Conservation (phyloP, 1,139 yeast genomes). For the Wickerhamomyces sp. region DNA sequence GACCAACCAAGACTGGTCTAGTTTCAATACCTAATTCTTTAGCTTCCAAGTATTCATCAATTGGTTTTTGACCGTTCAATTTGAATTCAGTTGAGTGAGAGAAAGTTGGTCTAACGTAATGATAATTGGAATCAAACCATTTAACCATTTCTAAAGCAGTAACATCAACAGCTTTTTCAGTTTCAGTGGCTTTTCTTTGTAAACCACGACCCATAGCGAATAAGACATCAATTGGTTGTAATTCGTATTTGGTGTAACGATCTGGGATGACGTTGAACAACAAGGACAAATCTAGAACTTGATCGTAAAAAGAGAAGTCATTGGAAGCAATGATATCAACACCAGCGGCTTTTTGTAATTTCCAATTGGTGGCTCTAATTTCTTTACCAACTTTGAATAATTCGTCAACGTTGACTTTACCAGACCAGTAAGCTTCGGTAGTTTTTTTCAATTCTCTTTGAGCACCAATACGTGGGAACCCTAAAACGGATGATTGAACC, state of each 20-base stretch:
- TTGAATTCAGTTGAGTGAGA: slow-evolving; percentile 93
- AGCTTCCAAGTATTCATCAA: slow-evolving; percentile 96
- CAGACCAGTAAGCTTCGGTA: slow-evolving; percentile 98
- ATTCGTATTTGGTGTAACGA: slow-evolving; percentile 88
- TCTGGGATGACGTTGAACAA: slow-evolving; percentile 95
- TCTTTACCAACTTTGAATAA: slow-evolving; percentile 90
- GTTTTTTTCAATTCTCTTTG: slow-evolving; percentile 98
- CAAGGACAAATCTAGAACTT: slow-evolving; percentile 86
- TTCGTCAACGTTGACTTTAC: slow-evolving; percentile 84
- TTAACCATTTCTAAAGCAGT: slow-evolving; percentile 99
- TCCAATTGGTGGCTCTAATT: slow-evolving; percentile 95
- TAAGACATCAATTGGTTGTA: slow-evolving; percentile 85
- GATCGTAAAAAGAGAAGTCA: slow-evolving; percentile 98
- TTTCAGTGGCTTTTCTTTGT: slow-evolving; percentile 91
- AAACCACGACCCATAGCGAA: slow-evolving; percentile 99
- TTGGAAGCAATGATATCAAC: slow-evolving; percentile 96
- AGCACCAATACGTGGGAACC: slow-evolving; percentile 99
- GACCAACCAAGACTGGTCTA: slow-evolving; percentile 96
- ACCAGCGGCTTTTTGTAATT: slow-evolving; percentile 94
- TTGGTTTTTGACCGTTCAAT: slow-evolving; percentile 94
- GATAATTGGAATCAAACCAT: slow-evolving; percentile 99
- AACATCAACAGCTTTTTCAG: slow-evolving; percentile 89
- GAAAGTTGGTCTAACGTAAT: slow-evolving; percentile 98
- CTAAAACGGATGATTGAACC: slow-evolving; percentile 96
- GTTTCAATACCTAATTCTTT: slow-evolving; percentile 93